phyloP scores from a whole-genome alignment of 768 basidiomycete genomes.

The Harrya chromipes region DNA sequence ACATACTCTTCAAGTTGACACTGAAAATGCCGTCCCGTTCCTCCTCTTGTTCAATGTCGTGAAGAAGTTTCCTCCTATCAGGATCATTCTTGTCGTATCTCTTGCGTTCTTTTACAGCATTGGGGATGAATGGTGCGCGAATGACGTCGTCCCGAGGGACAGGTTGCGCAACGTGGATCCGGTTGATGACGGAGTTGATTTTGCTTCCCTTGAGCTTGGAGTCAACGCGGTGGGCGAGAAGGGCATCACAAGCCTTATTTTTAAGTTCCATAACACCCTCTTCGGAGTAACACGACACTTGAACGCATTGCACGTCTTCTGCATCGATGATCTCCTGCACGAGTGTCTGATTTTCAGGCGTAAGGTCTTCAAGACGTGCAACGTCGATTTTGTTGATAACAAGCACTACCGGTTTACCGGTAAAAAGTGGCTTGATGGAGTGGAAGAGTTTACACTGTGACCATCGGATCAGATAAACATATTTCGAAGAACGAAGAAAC shows the following conservation, averaged over 20 bases:
- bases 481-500: conserved; percentile 19
- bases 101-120: conserved; percentile 66
- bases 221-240: conserved; percentile 93
- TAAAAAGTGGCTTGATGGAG: conserved; percentile 97
- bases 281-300: conserved; percentile 93
- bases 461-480: background rate
- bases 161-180: conserved; percentile 94
- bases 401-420: conserved; percentile 87
- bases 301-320: conserved; percentile 71
- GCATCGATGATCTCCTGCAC: conserved; percentile 83
- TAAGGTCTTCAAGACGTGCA: conserved; percentile 80
- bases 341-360: conserved; percentile 68
- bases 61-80: conserved; percentile 65
- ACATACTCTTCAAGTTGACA: conserved; percentile 81
- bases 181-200: conserved; percentile 88
- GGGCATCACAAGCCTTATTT: conserved; percentile 91
- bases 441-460: conserved; percentile 94
- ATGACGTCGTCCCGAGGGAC: conserved; percentile 87
- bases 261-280: conserved; percentile 98
- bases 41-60: conserved; percentile 80
- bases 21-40: conserved; percentile 92
- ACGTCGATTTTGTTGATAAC: conserved; percentile 99
- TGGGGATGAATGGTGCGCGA: conserved; percentile 87
- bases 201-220: conserved; percentile 91
- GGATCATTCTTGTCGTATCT: conserved; percentile 90